Conservation (phyloP, 148 eudicot genomes). For the Linanthus parryae region DNA sequence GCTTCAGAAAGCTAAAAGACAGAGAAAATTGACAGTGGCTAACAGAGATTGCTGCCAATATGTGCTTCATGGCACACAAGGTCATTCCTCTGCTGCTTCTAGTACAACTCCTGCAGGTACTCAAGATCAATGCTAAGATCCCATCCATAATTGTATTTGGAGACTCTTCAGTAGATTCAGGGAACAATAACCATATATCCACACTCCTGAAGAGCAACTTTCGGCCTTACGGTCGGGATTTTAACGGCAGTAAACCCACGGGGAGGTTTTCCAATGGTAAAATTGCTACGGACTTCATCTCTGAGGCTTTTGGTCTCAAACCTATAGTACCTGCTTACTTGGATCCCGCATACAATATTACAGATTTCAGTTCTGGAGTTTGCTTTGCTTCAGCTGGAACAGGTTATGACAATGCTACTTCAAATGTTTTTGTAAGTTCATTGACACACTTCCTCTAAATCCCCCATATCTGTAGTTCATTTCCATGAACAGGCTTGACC, state of each 20-base stretch:
- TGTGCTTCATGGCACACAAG: conserved; percentile 5
- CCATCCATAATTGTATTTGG: conserved; percentile 20
- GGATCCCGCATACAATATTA: conserved; percentile 12
- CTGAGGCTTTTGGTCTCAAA: conserved; percentile 22
- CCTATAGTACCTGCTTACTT: conserved; percentile 18
- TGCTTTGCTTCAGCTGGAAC: conserved; percentile 23
- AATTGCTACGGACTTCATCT: conserved; percentile 16
- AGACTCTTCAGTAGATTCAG: conserved; percentile 21
- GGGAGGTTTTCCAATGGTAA: conserved; percentile 22
- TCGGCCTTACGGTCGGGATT: conserved; percentile 20
- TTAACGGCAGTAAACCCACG: conserved; percentile 11
- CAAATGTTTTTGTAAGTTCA: conserved; percentile 16
- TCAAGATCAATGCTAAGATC: conserved; percentile 9
- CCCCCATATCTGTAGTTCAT: neutral
- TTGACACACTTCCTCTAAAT: neutral
- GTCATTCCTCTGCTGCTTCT: conserved; percentile 1
- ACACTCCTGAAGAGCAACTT: conserved; percentile 16
- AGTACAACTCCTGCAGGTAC: conserved; percentile 12
- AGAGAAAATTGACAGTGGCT: too few relatives aligned
- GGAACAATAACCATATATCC: conserved; percentile 18
- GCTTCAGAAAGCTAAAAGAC: too few relatives aligned
- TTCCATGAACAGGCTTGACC: neutral
- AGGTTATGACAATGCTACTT: conserved; percentile 20
- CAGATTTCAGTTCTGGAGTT: conserved; percentile 19
- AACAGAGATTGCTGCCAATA: too few relatives aligned